A percentile compares a stretch with the other conserved stretches of the same genome.
These are phyloP conservation scores for Iris pallida DNA, from an alignment of 116 monocot species.

Conservation along the genomic window DNA sequence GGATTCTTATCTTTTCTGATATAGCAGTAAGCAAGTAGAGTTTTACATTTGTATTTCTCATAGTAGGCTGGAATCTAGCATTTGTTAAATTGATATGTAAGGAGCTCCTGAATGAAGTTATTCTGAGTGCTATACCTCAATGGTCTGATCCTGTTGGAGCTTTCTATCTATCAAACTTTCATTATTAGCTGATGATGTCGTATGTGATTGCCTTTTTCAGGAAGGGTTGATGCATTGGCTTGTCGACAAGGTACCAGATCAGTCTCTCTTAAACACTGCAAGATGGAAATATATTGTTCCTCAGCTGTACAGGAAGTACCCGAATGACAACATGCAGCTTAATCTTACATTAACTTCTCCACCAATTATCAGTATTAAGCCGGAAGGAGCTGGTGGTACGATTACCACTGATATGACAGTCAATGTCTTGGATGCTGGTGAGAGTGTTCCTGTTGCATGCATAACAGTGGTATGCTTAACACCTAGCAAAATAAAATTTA, in stretches of 20 bases:
- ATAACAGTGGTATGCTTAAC: constrained; percentile 68
- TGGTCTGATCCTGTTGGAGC: too few species aligned
- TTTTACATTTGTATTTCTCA: too few species aligned
- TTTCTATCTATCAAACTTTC: too few species aligned
- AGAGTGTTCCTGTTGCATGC: constrained; percentile 74
- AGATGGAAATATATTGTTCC: constrained; percentile 80
- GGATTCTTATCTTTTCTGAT: too few species aligned
- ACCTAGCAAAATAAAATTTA: neutral
- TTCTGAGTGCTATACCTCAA: too few species aligned
- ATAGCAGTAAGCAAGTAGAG: too few species aligned
- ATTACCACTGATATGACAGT: constrained; percentile 59
- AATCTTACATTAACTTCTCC: constrained; percentile 70
- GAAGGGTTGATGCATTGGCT: constrained; percentile 73
- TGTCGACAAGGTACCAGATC: constrained; percentile 79
- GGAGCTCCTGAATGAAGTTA: too few species aligned
- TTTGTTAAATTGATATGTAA: too few species aligned
- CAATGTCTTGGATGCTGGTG: constrained; percentile 55
- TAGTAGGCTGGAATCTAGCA: too few species aligned
- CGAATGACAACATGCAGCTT: constrained; percentile 80
- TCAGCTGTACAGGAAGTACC: constrained; percentile 73
- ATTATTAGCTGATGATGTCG: too few species aligned
- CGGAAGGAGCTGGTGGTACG: constrained; percentile 40
- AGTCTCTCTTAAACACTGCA: constrained; percentile 77
- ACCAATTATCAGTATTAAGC: constrained; percentile 46
- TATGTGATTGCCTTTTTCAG: constrained; percentile 24